Conservation (phyloP, 306 rosid genomes). For the Inga laurina region DNA sequence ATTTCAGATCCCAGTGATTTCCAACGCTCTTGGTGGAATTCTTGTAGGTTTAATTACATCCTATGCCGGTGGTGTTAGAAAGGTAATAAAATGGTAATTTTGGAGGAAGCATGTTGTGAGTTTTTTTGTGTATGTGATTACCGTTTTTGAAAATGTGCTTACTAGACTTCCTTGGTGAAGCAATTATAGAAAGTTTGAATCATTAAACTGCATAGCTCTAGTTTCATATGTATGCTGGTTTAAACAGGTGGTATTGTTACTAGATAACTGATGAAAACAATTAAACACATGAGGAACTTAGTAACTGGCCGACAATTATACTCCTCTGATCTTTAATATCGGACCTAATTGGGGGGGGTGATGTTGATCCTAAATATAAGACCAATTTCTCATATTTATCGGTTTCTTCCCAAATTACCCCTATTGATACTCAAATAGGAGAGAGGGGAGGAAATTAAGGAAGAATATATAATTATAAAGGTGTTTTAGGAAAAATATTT, state of each 20-base stretch:
- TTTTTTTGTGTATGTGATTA: neutral
- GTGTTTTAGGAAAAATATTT: too few species aligned
- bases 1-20: constrained; percentile 81
- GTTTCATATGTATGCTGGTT: neutral
- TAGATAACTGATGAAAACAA: neutral
- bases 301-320: neutral
- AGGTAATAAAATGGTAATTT: constrained; percentile 51
- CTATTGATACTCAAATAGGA: too few species aligned
- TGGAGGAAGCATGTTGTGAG: neutral
- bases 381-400: too few species aligned
- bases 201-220: neutral
- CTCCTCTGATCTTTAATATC: too few species aligned
- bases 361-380: too few species aligned
- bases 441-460: too few species aligned
- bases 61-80: constrained; percentile 93
- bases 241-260: neutral
- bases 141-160: neutral
- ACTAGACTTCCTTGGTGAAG: constrained; percentile 8
- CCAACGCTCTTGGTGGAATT: constrained; percentile 93
- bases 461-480: too few species aligned
- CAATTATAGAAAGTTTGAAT: constrained; percentile 3
- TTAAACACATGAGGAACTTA: constrained; percentile 2
- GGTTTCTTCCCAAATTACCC: too few species aligned
- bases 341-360: too few species aligned
- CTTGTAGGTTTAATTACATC: constrained; percentile 93